Evolutionary conservation across 768 basidiomycete species (phyloP).

Genomic region (Clavaria fumosa): DNA sequence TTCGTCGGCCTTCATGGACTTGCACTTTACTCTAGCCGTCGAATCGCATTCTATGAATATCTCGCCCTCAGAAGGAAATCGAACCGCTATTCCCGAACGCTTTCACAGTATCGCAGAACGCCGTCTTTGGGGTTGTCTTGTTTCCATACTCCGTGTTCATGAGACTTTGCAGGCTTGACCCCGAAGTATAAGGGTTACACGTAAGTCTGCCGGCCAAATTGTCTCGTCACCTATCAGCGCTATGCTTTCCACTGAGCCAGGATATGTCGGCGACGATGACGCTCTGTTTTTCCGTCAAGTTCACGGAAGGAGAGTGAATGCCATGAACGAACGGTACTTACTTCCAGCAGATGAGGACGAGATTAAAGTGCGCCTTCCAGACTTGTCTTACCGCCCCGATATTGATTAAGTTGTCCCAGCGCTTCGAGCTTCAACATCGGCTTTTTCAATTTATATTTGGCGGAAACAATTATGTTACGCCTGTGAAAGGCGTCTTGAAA

Average conservation of each 20-base stretch:
- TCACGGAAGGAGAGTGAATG: slow-evolving; percentile 39
- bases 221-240: not conserved
- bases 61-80: too few species aligned
- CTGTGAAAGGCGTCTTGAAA: slow-evolving; percentile 40
- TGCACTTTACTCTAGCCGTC: too few species aligned
- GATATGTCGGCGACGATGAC: slow-evolving; percentile 22
- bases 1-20: too few species aligned
- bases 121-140: too few species aligned
- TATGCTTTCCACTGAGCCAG: not conserved
- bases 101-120: too few species aligned
- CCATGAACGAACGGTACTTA: slow-evolving; percentile 39
- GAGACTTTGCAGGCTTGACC: too few species aligned
- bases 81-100: too few species aligned
- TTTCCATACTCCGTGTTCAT: too few species aligned
- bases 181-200: too few species aligned
- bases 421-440: slow-evolving; percentile 46
- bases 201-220: not conserved
- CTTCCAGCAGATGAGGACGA: slow-evolving; percentile 57
- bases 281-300: slow-evolving; percentile 37
- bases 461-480: slow-evolving; percentile 52
- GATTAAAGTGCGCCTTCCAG: slow-evolving; percentile 29
- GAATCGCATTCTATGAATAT: too few species aligned
- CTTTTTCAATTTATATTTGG: slow-evolving; percentile 51
- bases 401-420: slow-evolving; percentile 22
- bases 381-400: slow-evolving; percentile 2